Evolutionary conservation across 345 rosid species (phyloP).

Genomic region (Brassica napus): Da-Ae NC_063447.1:62404501-62405000

Average conservation of each 20-base stretch:
- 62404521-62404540: neutral
- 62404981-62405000: neutral
- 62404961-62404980: neutral
- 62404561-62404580: conserved; percentile 34
- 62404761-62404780: conserved; percentile 17
- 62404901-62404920: neutral
- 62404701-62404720: conserved; percentile 36
- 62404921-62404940: neutral
- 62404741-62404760: conserved; percentile 16
- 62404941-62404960: neutral
- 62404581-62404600: conserved; percentile 29
- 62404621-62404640: neutral
- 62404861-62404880: conserved; percentile 11
- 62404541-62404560: conserved; percentile 3
- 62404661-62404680: conserved; percentile 6
- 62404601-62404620: conserved; percentile 28
- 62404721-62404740: conserved; percentile 10
- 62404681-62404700: neutral
- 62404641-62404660: neutral
- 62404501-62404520: neutral
- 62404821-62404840: neutral
- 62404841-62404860: conserved; percentile 14
- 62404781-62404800: conserved; percentile 25
- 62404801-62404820: conserved; percentile 19
- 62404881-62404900: neutral